Percentiles rank a stretch among this genome's conserved stretches.
These are phyloP conservation scores for Westerdykella aurantiaca DNA, from an alignment of 2,329 filamentous ascomycete genomes.

Conservation along the genomic window DNA sequence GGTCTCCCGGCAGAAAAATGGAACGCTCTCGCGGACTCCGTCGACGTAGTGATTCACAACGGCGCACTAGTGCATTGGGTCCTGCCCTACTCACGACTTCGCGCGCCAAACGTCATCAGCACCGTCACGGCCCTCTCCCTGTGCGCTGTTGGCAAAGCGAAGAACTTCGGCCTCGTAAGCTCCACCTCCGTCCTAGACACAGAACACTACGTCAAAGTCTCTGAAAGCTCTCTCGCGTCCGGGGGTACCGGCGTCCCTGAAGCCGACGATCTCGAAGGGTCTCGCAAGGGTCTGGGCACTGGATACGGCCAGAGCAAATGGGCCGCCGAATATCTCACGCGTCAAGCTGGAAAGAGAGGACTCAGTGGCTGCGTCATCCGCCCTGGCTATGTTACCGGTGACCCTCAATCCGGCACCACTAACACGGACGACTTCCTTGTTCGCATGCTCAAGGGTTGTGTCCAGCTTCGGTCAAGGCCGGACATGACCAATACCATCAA, in stretches of 20 bases:
- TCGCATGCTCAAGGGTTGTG: conserved; percentile 77
- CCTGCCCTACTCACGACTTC: conserved; percentile 65
- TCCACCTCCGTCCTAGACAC: conserved; percentile 80
- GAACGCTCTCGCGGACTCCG: conserved; percentile 58
- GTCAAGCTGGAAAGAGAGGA: conserved; percentile 72
- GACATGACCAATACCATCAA: conserved; percentile 84
- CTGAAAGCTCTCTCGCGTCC: conserved; percentile 54
- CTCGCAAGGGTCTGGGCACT: conserved; percentile 68
- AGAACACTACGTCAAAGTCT: conserved; percentile 72
- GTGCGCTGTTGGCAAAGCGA: conserved; percentile 70
- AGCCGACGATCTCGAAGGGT: conserved; percentile 71
- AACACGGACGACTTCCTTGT: conserved; percentile 87
- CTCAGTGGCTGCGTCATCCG: conserved; percentile 70
- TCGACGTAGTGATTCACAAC: conserved; percentile 71
- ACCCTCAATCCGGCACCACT: conserved; percentile 62
- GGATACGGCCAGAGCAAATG: conserved; percentile 93
- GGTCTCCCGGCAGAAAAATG: conserved; percentile 64
- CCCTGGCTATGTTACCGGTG: conserved; percentile 79
- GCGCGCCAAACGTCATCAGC: conserved; percentile 69
- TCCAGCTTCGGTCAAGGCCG: conserved; percentile 69
- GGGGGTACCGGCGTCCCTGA: conserved; percentile 65
- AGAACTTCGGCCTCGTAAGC: conserved; percentile 74
- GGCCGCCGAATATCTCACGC: conserved; percentile 66
- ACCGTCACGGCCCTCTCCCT: conserved; percentile 72
- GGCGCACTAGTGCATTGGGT: conserved; percentile 72